Evolutionary conservation across 495 filamentous ascomycete species (phyloP), one percentile per base, ranked within the genome.

Genomic region (Glutinoglossum americanum): DNA sequence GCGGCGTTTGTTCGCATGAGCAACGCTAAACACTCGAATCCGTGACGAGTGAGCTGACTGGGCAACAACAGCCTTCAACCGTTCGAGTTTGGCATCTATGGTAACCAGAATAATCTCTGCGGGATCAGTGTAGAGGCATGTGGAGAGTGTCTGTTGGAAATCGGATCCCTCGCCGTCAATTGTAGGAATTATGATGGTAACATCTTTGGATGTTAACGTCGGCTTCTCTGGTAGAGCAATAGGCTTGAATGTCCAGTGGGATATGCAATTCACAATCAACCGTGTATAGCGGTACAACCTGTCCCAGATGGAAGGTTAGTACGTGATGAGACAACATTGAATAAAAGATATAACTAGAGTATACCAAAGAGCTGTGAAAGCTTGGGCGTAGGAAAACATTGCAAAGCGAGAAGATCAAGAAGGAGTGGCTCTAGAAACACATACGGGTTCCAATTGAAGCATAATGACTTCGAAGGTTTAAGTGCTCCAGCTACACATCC

Each of bases 171-270:
- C 77, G n/a, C n/a, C n/a, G n/a, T n/a, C n/a, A n/a, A n/a, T n/a
- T n/a, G n/a, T n/a, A n/a, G n/a, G n/a, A n/a, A 86, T 77, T 61
- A 88, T 82, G 41, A 87, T 79, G 26, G 83, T 82, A 59, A 86
- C 80, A 77, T 88, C 80, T 64, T 82, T 68, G 0, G 76, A 71
- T n/a, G 74, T 79, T 64, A 82, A 73, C 60, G 72, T 76, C 13
- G 83, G 81, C 35, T 78, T 75, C 25, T 78, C 73, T 13, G 78
- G 79, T 39, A 78, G 74, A n/a, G 72, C 76, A 39, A 80, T 77
- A 26, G 83, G 80, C 61, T 73, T 76, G 63, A 82, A 81, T 19
- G 72, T 71, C 73, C 77, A 80, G 61, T 84, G 80, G n/a, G 79
- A 79, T 60, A 78, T 64, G 55, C 79, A 70, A 64, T 85, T 84